Percentiles rank a stretch among this genome's conserved stretches.
phyloP scores from a whole-genome alignment of 1,284 basidiomycete species.

The Clitocybe nebularis region DNA sequence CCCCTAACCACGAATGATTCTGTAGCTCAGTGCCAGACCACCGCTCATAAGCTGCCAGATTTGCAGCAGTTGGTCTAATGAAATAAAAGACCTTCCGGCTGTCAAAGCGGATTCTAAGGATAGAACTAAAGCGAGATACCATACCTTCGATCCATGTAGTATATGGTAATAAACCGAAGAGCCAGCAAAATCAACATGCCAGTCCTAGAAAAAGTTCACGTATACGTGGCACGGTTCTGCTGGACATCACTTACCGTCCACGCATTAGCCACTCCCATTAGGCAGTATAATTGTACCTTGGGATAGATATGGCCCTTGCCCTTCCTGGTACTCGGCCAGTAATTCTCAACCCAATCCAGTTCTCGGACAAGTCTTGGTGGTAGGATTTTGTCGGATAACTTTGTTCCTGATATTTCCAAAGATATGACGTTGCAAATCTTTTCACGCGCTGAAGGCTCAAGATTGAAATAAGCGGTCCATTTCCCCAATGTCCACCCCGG shows the following conservation, averaged over 20 bases:
- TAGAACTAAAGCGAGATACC: slow-evolving; percentile 1
- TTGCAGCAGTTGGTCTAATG: slow-evolving; percentile 84
- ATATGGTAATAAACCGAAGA: slow-evolving; percentile 95
- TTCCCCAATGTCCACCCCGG: slow-evolving; percentile 85
- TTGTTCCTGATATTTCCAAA: slow-evolving; percentile 78
- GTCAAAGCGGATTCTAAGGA: slow-evolving; percentile 8
- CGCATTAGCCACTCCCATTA: slow-evolving; percentile 80
- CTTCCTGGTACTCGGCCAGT: slow-evolving; percentile 79
- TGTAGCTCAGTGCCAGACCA: slow-evolving; percentile 92
- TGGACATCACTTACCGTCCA: slow-evolving; percentile 74
- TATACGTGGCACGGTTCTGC: neutral
- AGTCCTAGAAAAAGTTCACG: slow-evolving; percentile 58
- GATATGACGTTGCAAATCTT: slow-evolving; percentile 92
- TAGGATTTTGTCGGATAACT: slow-evolving; percentile 70
- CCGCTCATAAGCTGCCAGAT: slow-evolving; percentile 84
- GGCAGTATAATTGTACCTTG: slow-evolving; percentile 93
- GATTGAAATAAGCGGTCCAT: slow-evolving; percentile 87
- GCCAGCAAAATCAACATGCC: slow-evolving; percentile 96
- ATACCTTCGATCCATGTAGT: slow-evolving; percentile 75
- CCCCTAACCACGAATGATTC: slow-evolving; percentile 86
- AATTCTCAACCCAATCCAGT: slow-evolving; percentile 95
- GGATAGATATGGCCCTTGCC: slow-evolving; percentile 79
- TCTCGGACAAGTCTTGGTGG: slow-evolving; percentile 87
- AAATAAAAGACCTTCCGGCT: slow-evolving; percentile 85
- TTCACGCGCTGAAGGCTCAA: slow-evolving; percentile 61